These are phyloP conservation scores for Blumeria hordei DNA, from an alignment of 2,329 filamentous ascomycete genomes.

Conservation along the genomic window DNA sequence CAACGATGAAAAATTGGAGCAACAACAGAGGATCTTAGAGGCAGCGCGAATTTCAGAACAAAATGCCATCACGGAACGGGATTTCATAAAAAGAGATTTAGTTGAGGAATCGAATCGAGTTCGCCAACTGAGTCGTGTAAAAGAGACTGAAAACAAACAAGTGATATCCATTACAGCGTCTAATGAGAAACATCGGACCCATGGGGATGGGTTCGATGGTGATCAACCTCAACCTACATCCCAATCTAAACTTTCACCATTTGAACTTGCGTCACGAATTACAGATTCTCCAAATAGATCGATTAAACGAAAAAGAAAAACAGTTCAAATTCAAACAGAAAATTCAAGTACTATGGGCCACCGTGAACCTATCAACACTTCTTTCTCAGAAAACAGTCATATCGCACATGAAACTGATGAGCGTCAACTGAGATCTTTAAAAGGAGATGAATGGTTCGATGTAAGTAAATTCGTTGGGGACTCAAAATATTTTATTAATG, in stretches of 20 bases:
- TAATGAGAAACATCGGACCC: slow-evolving; percentile 39
- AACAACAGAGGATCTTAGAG: slow-evolving; percentile 39
- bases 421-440: slow-evolving; percentile 4
- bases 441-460: slow-evolving; percentile 19
- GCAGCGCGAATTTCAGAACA: slow-evolving; percentile 39
- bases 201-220: slow-evolving; percentile 52
- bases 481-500: neutral
- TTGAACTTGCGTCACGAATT: slow-evolving; percentile 38
- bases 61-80: slow-evolving; percentile 40
- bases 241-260: slow-evolving; percentile 33
- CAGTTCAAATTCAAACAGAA: slow-evolving; percentile 39
- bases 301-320: slow-evolving; percentile 42
- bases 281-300: slow-evolving; percentile 42
- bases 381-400: no score
- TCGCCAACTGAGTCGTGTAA: slow-evolving; percentile 19
- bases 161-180: slow-evolving; percentile 13
- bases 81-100: slow-evolving; percentile 50
- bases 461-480: slow-evolving; percentile 8
- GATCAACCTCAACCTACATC: slow-evolving; percentile 24
- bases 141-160: slow-evolving; percentile 19
- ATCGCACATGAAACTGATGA: slow-evolving; percentile 6
- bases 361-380: no score
- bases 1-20: slow-evolving; percentile 37
- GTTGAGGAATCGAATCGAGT: slow-evolving; percentile 28
- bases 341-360: slow-evolving; percentile 19